These are phyloP conservation scores for Russula ochroleuca DNA, from an alignment of 768 basidiomycete genomes.

Conservation along the genomic window DNA sequence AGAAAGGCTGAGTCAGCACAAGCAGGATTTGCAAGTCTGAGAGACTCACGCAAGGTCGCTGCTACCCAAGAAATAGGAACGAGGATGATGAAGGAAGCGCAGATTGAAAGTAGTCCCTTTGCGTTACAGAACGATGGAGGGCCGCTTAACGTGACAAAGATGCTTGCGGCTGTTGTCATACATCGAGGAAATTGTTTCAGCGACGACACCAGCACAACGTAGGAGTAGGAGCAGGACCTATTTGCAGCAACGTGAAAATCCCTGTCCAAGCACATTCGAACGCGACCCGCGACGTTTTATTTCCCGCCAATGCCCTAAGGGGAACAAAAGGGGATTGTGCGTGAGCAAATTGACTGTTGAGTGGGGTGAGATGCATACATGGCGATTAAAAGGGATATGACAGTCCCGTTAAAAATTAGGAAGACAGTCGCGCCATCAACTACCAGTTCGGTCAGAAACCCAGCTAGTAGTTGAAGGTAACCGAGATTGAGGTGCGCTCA, in stretches of 20 bases:
- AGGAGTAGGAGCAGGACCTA: conserved; percentile 40
- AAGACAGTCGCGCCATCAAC: conserved; percentile 2
- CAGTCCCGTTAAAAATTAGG: conserved; percentile 7
- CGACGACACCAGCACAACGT: neutral
- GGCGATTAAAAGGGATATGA: conserved; percentile 38
- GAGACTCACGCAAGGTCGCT: conserved; percentile 31
- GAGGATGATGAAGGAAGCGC: conserved; percentile 33
- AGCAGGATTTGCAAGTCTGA: neutral
- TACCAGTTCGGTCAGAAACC: conserved; percentile 1
- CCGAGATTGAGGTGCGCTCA: neutral
- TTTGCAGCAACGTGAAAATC: conserved; percentile 45
- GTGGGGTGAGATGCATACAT: conserved; percentile 36
- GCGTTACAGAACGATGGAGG: conserved; percentile 37
- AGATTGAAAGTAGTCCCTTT: conserved; percentile 26
- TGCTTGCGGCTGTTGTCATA: conserved; percentile 42
- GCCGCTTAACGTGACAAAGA: conserved; percentile 45
- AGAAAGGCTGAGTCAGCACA: neutral
- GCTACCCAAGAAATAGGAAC: conserved; percentile 34
- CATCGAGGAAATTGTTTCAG: neutral
- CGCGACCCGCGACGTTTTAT: conserved; percentile 42
- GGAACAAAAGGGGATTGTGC: neutral
- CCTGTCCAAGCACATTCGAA: conserved; percentile 57
- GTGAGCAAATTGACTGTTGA: conserved; percentile 42
- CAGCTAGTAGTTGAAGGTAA: neutral
- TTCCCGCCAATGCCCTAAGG: conserved; percentile 34